Base-by-base conservation (phyloP, 108 stramenopile genomes). In the Cylindrotheca closterium region DNA sequence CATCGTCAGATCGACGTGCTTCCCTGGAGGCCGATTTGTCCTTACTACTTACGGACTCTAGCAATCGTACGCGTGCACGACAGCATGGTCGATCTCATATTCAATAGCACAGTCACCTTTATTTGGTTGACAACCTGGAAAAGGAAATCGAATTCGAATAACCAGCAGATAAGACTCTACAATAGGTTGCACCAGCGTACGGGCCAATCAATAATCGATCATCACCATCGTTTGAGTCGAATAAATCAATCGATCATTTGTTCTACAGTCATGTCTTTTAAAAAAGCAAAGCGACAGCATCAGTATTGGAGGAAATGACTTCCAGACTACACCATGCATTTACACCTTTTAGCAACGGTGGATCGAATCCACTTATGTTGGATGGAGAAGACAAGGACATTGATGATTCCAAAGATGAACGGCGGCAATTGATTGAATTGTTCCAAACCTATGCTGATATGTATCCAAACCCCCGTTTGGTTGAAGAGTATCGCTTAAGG, bases 391-490 rank as follows among this genome's bases (percentile, higher is more conserved):
- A 48, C 10, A 30, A 63, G 7, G 30, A 1, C 12, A n/a, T n/a
- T n/a, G n/a, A n/a, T n/a, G n/a, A n/a, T n/a, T n/a, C n/a, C n/a
- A 28, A 24, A 25, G 55, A 53, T 42, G 46, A 53, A 25, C 63
- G 65, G 22, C 32, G 31, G 2, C 51, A 74, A 33, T 55, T 82
- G 32, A 37, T 51, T 18, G 7, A 51, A 45, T 33, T 78, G 4
- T 83, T 63, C 56, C 56, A 75, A 28, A 47, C 58, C n/a, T 83
- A 75, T 50, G 77, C 82, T 17, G 68, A 73, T 18, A 37, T 71
- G 30, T 83, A 75, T 69, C 82, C 82, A 28, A 83, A 83, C 48
- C 77, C 82, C 8, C 51, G 42, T 18, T 56, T 83, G 46, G 47
- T 69, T 3, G 70, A 74, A 57, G 82, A 83, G 52, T 51, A 31